Conservation (phyloP, 169 alveolate species). For the Plasmodium vivax region DNA sequence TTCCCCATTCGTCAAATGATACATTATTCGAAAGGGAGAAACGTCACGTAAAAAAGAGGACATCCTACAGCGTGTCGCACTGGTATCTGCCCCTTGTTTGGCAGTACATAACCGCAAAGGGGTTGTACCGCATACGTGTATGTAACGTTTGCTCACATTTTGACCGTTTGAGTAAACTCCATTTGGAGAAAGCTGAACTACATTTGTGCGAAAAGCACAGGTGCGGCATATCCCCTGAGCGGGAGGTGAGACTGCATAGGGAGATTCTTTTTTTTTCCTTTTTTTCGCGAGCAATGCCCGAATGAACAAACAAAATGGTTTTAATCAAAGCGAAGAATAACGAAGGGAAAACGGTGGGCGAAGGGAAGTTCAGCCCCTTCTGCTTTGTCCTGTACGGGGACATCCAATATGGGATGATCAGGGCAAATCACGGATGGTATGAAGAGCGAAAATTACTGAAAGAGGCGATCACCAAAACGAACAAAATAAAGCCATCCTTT, state of each 20-base stretch:
- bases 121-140: neutral
- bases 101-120: neutral
- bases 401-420: conserved; percentile 42
- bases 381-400: conserved; percentile 35
- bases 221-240: neutral
- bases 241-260: neutral
- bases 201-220: neutral
- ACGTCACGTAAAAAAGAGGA: neutral
- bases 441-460: conserved; percentile 38
- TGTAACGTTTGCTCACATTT: neutral
- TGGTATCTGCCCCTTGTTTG: neutral
- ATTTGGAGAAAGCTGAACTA: neutral
- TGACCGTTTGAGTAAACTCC: neutral
- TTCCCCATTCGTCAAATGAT: neutral
- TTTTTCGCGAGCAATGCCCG: neutral
- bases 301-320: conserved; percentile 22
- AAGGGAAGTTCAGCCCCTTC: conserved; percentile 1
- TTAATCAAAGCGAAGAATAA: conserved; percentile 19
- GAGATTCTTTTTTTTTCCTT: neutral
- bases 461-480: conserved; percentile 34
- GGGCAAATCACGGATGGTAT: conserved; percentile 23
- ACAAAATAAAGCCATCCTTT: conserved; percentile 38
- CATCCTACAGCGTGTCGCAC: neutral
- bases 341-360: conserved; percentile 20
- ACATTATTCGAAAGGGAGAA: neutral